phyloP scores from a whole-genome alignment of 1,284 basidiomycete genomes.

The Microstroma glucosiphilum region DNA sequence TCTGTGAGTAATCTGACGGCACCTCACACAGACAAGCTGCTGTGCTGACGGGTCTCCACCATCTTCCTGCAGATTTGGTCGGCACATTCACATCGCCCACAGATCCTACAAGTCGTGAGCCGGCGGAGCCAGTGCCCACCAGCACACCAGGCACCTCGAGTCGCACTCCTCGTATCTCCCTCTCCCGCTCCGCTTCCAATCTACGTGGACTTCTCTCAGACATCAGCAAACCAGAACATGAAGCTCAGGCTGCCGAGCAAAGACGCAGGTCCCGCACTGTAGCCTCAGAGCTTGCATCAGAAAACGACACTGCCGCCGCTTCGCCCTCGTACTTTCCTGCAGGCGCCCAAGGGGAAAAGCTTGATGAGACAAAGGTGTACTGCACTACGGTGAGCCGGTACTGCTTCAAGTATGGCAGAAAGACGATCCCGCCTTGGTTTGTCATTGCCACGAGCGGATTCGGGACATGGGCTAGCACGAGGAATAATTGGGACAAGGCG shows the following conservation, averaged over 20 bases:
- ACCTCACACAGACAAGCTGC: background rate
- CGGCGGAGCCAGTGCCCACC: background rate
- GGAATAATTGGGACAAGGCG: constrained; percentile 29
- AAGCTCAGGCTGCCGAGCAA: constrained; percentile 14
- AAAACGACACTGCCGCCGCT: background rate
- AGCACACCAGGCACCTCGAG: background rate
- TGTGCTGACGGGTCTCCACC: background rate
- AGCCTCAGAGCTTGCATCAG: constrained; percentile 2
- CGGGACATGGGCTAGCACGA: constrained; percentile 21
- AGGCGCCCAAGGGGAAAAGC: background rate
- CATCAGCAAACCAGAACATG: constrained; percentile 7
- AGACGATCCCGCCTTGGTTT: constrained; percentile 42
- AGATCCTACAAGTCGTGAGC: background rate
- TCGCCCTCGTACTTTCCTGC: background rate
- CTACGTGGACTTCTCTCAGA: constrained; percentile 8
- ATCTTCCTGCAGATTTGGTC: constrained; percentile 15
- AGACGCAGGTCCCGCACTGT: constrained; percentile 5
- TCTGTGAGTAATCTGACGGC: constrained; percentile 11
- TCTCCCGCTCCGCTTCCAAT: constrained; percentile 9
- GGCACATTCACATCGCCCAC: constrained; percentile 22
- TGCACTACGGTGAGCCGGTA: constrained; percentile 35
- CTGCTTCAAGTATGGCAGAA: constrained; percentile 30
- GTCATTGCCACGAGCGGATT: constrained; percentile 34
- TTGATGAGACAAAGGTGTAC: constrained; percentile 19
- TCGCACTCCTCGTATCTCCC: constrained; percentile 1